Evolutionary conservation across 1,284 basidiomycete genomes (phyloP), one percentile per base, ranked within the genome.

Genomic region (Heterobasidion occidentale): DNA sequence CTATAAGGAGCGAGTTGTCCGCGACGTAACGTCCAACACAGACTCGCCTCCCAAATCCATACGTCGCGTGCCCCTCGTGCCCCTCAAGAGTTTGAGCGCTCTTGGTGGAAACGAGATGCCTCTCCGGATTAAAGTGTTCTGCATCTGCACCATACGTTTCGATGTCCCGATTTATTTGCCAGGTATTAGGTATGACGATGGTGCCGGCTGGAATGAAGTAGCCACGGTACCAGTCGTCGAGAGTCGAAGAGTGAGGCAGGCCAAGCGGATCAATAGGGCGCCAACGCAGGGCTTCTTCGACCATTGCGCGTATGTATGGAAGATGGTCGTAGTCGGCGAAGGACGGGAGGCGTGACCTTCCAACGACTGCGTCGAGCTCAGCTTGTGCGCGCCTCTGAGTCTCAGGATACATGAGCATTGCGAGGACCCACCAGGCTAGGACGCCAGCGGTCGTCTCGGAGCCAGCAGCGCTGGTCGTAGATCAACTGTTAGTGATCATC

Each of bases 201-300:
- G 65, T 55, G 5, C 62, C 63, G 46, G 59, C 60, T 0, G 66
- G 66, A n/a, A 67, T 66, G 38, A 59, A 57, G 34, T 61, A 60
- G 1, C 64, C 64, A 5, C 59, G 56, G 34, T 62, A 67, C 11
- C 56, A 51, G 53, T 63, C 60, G 46, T 64, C 65, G 20, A 56
- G 33, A 2, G 51, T 56, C 17, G 53, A 36, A 1, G 27, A 46
- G 45, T 62, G 63, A 0, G 62, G 58, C 2, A 61, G 8, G 11
- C 58, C 58, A 9, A 55, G 11, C 14, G 52, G 52, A 3, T 9
- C n/a, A 2, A 57, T n/a, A 9, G 55, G 52, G 9, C 42, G 45
- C 61, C 58, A 58, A 20, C 61, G 58, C 17, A 58, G 47, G 6
- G 55, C 62, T n/a, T 51, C 50, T 17, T 60, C 61, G 12, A 56